Evolutionary conservation across 2,329 filamentous ascomycete genomes (phyloP).

Genomic region (Fusarium concolor): DNA sequence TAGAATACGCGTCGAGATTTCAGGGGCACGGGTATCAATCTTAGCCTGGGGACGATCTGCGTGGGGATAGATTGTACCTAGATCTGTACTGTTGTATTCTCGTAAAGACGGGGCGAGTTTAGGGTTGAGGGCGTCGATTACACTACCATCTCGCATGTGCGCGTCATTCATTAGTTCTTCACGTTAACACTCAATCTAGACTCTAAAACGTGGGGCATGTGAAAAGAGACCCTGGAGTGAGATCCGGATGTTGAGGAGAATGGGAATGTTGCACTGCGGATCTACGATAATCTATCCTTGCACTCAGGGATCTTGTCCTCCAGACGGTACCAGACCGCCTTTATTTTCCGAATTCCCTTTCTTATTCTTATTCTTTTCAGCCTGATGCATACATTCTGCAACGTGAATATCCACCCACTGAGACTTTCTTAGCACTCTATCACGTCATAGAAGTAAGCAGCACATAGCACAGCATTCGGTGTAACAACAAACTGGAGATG

Average conservation of each 20-base stretch:
- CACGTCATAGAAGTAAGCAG: slow-evolving; percentile 35
- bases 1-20: neutral
- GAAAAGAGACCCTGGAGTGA: slow-evolving; percentile 4
- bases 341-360: neutral
- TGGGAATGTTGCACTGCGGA: slow-evolving; percentile 19
- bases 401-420: neutral
- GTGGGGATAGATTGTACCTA: slow-evolving; percentile 37
- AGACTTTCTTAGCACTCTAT: neutral
- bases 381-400: neutral
- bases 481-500: neutral
- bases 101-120: slow-evolving; percentile 18
- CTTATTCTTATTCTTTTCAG: neutral
- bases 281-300: slow-evolving; percentile 1
- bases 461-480: slow-evolving; percentile 2
- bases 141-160: slow-evolving; percentile 38
- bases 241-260: neutral
- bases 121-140: slow-evolving; percentile 24
- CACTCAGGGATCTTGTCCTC: neutral
- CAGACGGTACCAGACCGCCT: neutral
- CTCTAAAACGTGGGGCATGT: neutral
- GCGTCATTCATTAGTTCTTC: slow-evolving; percentile 33
- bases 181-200: neutral
- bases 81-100: slow-evolving; percentile 35
- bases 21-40: slow-evolving; percentile 16
- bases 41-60: neutral